Base-by-base conservation (phyloP, 495 filamentous ascomycete species). In the Penicillium paradoxum region DNA sequence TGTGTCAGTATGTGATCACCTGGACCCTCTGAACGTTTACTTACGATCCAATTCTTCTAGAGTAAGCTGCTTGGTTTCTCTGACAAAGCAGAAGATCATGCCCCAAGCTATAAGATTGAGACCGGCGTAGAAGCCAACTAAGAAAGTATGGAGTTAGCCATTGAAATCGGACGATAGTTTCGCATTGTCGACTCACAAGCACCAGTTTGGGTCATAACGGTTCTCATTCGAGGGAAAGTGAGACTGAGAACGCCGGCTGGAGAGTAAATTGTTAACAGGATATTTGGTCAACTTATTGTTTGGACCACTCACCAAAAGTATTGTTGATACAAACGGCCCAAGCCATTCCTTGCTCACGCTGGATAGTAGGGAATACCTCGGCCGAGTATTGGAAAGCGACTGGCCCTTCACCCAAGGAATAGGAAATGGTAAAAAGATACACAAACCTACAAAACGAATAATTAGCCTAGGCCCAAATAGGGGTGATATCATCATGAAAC, bases 331-430 rank as follows among this genome's bases (percentile, higher is more conserved):
- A 72, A 17, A 76, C 71, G 6, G 72, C 71, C 64, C 71, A 74
- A 37, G 72, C 73, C 62, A 71, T 72, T 27, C 73, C 68, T 44
- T 69, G 64, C 67, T 81, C 65, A 55, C 73, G 62, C 64, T 76
- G 65, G 59, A 75, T 68, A 25, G 71, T 66, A 6, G 74, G 74
- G 62, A 78, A 81, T 8, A 75, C 72, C 54, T 81, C 78, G 43
- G 78, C 73, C 1, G 71, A 75, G 63, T 81, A 81, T 39, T 73
- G 66, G 58, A 76, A 79, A 13, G 78, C 71, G 4, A 81, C 74
- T 2, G 76, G 77, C 4, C 78, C 78, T 55, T 73, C 68, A 2
- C 78, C 78, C 5, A 73, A 65, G 0, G 68, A 73, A 58, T 81
- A 81, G 36, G 58, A 60, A 17, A 72, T 66, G 10, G 66, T 70